Evolutionary conservation across 352 stramenopile species (phyloP).

Genomic region (Phytophthora europaea): DNA sequence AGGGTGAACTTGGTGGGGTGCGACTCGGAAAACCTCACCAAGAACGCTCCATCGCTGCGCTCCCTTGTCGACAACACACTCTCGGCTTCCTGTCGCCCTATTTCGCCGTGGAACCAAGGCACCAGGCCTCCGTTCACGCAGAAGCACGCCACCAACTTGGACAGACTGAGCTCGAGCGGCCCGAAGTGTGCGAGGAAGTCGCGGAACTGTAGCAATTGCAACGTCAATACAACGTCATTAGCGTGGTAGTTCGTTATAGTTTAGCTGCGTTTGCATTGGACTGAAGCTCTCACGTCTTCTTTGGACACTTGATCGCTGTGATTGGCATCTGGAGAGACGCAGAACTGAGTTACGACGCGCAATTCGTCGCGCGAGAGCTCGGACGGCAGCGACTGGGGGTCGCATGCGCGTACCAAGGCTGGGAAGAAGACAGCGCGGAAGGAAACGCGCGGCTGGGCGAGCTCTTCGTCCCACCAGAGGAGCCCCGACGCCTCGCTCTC

Average conservation of each 20-base stretch:
- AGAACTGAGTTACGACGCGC: slow-evolving; percentile 63
- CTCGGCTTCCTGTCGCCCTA: slow-evolving; percentile 64
- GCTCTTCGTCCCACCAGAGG: slow-evolving; percentile 53
- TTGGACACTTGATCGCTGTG: slow-evolving; percentile 53
- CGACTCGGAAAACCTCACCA: slow-evolving; percentile 84
- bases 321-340: slow-evolving; percentile 55
- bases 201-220: slow-evolving; percentile 50
- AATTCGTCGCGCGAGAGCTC: slow-evolving; percentile 72
- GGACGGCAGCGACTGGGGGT: slow-evolving; percentile 39
- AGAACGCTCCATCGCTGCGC: slow-evolving; percentile 70
- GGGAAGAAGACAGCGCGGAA: slow-evolving; percentile 64
- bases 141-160: slow-evolving; percentile 74
- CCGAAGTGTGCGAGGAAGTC: slow-evolving; percentile 80
- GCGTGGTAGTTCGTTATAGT: neutral
- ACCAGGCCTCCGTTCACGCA: slow-evolving; percentile 67
- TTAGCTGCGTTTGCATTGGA: neutral
- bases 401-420: slow-evolving; percentile 55
- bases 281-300: slow-evolving; percentile 44
- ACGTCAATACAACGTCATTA: slow-evolving; percentile 13
- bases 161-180: slow-evolving; percentile 61
- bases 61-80: slow-evolving; percentile 36
- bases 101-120: slow-evolving; percentile 79
- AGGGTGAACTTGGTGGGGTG: slow-evolving; percentile 83
- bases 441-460: slow-evolving; percentile 33
- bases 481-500: slow-evolving; percentile 27